Evolutionary conservation across 208 protist species (phyloP), one percentile per base, ranked within the genome.

Genomic region (Angomonas ambiguus): DNA sequence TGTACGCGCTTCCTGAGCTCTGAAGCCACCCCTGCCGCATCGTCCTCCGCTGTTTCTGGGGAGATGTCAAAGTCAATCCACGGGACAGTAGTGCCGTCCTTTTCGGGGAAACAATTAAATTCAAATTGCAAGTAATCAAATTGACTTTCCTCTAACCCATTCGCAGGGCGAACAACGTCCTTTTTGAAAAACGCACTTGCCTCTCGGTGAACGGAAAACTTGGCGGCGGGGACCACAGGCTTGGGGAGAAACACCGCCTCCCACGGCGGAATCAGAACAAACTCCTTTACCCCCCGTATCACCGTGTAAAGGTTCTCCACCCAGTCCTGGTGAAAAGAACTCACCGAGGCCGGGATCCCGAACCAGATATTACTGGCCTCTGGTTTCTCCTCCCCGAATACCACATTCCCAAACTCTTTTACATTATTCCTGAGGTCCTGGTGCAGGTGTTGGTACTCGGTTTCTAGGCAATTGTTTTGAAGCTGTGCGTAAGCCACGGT

Each of bases 301-400:
- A 96, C 91, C 4, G 82, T 63, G 76, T 97, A 97, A 18, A 97
- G 75, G 65, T 97, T 97, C 72, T 97, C 91, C 24, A 93, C 93
- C 79, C 80, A 94, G 77, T 97, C 93, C 71, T 95, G 89, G 62
- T 97, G 93, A 79, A 94, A 75, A 18, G 85, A 90, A n/a, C 85
- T 91, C 28, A 95, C 87, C 1, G 81, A 88, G 45, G 81, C 80
- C 0, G 77, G 73, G 31, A 83, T 85, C 59, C 93, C 93, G 30
- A 97, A 79, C 93, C 93, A 97, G 51, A 97, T 74, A 38, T 97
- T 97, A 2, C 82, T 80, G 30, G 91, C 93, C 67, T 96, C 89
- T 11, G 84, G 79, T n/a, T 41, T 42, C 57, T 91, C 81, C 18
- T 94, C 64, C 5, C 57, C 57, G 55, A 84, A 82, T 1, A 87